Evolutionary conservation across 176 grass and related monocot genomes (phyloP).

Genomic region (Bolboschoenus planiculmis): DNA sequence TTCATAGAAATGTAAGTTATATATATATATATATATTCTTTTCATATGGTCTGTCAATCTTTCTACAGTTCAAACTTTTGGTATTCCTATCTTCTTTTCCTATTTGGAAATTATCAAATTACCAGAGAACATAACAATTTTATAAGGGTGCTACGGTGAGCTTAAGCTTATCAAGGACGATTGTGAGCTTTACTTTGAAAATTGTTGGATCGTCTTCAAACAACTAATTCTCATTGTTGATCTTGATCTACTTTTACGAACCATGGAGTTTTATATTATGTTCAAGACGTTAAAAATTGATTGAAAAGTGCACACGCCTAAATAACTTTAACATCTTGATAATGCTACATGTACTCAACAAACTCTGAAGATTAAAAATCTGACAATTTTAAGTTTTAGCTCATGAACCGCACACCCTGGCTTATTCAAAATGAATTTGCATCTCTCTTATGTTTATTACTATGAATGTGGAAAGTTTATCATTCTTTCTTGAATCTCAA

Average conservation of each 20-base stretch:
- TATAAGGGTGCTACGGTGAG: not conserved
- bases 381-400: not conserved
- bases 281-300: not conserved
- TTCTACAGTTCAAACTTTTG: not conserved
- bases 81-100: not conserved
- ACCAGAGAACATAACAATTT: not conserved
- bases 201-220: not conserved
- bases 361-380: not conserved
- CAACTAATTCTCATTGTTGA: not conserved
- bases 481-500: not conserved
- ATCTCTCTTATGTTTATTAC: not conserved
- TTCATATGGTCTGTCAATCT: not conserved
- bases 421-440: not conserved
- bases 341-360: not conserved
- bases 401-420: not conserved
- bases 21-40: too few relatives aligned
- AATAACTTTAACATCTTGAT: not conserved
- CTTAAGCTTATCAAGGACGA: not conserved
- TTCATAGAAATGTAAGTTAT: conserved; percentile 2
- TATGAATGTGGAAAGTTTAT: not conserved
- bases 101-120: not conserved
- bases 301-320: not conserved
- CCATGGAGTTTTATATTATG: not conserved
- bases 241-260: not conserved
- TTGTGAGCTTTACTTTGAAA: not conserved